These are phyloP conservation scores for Cryptococcus jaspeensis DNA, from an alignment of 1,284 basidiomycete genomes.

Conservation along the genomic window DNA sequence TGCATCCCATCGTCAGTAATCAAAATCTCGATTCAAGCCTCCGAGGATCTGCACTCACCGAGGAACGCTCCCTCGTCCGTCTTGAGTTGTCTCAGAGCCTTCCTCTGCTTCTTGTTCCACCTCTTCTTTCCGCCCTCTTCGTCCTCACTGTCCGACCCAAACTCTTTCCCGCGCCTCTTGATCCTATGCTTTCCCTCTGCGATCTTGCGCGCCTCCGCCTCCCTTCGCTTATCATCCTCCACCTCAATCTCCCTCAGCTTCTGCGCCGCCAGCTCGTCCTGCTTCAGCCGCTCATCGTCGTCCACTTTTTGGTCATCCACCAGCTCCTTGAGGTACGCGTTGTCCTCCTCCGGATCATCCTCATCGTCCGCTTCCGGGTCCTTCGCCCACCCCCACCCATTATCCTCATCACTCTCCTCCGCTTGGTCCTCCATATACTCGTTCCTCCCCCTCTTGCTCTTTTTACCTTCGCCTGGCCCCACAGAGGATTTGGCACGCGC, in stretches of 20 bases:
- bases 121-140: conserved; percentile 15
- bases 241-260: conserved; percentile 29
- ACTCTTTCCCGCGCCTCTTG: conserved; percentile 36
- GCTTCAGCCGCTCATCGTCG: conserved; percentile 26
- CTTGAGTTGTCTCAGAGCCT: conserved; percentile 22
- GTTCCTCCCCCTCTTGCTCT: not conserved
- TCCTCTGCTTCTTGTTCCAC: conserved; percentile 29
- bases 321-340: conserved; percentile 35
- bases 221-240: conserved; percentile 38
- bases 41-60: conserved; percentile 4
- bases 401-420: conserved; percentile 47
- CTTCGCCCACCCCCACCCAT: conserved; percentile 29
- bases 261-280: conserved; percentile 29
- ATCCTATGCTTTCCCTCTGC: conserved; percentile 34
- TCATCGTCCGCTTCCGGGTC: conserved; percentile 29
- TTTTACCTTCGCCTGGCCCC: not conserved
- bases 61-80: conserved; percentile 36
- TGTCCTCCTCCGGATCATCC: conserved; percentile 31
- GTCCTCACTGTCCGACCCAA: conserved; percentile 37
- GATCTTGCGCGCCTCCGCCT: conserved; percentile 39
- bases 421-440: conserved; percentile 38
- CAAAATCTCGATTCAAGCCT: not conserved
- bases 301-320: conserved; percentile 37
- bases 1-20: not conserved
- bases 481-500: not conserved